Evolutionary conservation across 2,329 filamentous ascomycete genomes (phyloP).

Genomic region (Clonostachys sp.): DNA sequence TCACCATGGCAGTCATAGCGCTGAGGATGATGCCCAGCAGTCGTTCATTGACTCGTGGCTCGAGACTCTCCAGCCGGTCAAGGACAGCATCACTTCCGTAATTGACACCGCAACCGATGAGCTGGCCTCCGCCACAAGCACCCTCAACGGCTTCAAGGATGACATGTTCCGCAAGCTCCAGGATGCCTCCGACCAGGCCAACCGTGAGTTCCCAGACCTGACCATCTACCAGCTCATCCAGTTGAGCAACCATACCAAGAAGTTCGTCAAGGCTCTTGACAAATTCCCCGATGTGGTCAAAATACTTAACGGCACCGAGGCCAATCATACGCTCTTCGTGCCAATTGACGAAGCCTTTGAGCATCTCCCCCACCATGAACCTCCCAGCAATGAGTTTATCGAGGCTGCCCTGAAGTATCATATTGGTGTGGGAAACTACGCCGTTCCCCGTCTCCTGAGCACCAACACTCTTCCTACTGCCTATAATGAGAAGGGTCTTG

Average conservation of each 20-base stretch:
- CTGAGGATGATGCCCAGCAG: no score
- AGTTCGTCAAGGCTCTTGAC: slow-evolving; percentile 71
- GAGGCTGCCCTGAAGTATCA: slow-evolving; percentile 73
- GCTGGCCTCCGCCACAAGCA: neutral
- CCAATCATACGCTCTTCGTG: slow-evolving; percentile 78
- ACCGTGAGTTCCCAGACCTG: slow-evolving; percentile 45
- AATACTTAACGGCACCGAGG: slow-evolving; percentile 67
- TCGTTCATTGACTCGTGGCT: neutral
- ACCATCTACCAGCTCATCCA: slow-evolving; percentile 79
- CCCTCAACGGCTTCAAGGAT: neutral
- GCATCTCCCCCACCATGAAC: slow-evolving; percentile 42
- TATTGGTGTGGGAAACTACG: slow-evolving; percentile 62
- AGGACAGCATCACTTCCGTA: neutral
- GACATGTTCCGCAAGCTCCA: slow-evolving; percentile 2
- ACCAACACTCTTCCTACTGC: slow-evolving; percentile 73
- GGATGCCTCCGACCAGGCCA: neutral
- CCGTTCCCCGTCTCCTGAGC: slow-evolving; percentile 59
- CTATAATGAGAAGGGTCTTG: slow-evolving; percentile 53
- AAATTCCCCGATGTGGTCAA: slow-evolving; percentile 68
- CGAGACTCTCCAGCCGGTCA: neutral
- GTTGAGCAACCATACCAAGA: slow-evolving; percentile 71
- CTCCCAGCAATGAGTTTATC: slow-evolving; percentile 67
- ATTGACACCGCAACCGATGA: neutral
- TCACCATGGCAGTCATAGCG: no score
- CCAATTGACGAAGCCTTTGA: slow-evolving; percentile 75